These are phyloP conservation scores for Pythium brachiatum DNA, from an alignment of 352 stramenopile genomes.

Conservation along the genomic window DNA sequence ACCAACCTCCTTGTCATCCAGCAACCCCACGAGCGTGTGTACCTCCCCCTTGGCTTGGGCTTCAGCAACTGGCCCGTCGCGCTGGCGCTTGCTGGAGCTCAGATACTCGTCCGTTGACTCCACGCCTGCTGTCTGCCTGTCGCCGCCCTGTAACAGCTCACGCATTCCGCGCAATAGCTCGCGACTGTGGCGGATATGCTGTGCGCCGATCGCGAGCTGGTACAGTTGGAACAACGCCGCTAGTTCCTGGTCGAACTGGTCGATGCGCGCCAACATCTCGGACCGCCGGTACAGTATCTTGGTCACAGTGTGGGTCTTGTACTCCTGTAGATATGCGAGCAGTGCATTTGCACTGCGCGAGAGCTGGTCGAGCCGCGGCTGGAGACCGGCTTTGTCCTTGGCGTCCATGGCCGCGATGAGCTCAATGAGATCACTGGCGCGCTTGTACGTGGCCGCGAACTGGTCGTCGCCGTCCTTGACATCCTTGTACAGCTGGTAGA, in stretches of 20 bases:
- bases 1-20: not conserved
- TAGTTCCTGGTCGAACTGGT: conserved; percentile 13
- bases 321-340: conserved; percentile 9
- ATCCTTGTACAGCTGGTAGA: conserved; percentile 15
- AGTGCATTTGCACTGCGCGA: conserved; percentile 13
- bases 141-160: conserved; percentile 2
- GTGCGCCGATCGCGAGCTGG: conserved; percentile 16
- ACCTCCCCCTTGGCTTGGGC: not conserved
- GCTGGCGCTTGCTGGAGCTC: not conserved
- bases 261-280: conserved; percentile 12
- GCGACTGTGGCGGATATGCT: conserved; percentile 17
- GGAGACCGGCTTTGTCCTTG: no score
- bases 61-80: not conserved
- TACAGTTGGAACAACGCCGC: conserved; percentile 17
- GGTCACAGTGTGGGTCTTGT: conserved; percentile 14
- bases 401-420: conserved; percentile 15
- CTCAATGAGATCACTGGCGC: conserved; percentile 4
- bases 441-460: conserved; percentile 6
- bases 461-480: conserved; percentile 19
- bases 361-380: no score
- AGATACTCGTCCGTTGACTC: no score
- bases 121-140: no score
- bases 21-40: not conserved
- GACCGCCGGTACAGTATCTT: conserved; percentile 9
- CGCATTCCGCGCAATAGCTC: conserved; percentile 14